Conservation (phyloP, 805 yeast genomes). For the Starmera amethionina region DNA sequence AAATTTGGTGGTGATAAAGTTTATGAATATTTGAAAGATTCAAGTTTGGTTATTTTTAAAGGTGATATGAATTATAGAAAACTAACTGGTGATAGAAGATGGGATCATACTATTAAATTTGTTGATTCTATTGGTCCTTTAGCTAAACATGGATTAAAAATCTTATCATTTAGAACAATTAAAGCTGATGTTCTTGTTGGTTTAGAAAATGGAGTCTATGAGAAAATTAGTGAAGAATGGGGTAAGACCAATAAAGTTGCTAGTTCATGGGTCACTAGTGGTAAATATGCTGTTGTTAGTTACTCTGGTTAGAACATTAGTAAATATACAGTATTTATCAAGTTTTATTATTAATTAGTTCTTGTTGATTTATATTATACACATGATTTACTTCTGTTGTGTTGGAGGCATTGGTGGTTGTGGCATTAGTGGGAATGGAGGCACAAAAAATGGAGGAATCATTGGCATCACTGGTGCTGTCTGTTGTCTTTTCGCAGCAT, state of each 20-base stretch:
- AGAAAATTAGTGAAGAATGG: constrained; percentile 54
- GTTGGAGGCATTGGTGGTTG: constrained; percentile 21
- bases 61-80: constrained; percentile 97
- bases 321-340: background rate
- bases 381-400: background rate
- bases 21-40: constrained; percentile 49
- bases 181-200: constrained; percentile 96
- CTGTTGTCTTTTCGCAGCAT: no score
- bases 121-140: constrained; percentile 57
- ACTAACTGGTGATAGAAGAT: constrained; percentile 79
- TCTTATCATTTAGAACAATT: constrained; percentile 80
- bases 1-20: constrained; percentile 50
- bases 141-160: constrained; percentile 49
- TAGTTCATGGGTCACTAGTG: constrained; percentile 77
- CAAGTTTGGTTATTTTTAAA: constrained; percentile 73
- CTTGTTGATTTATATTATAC: background rate
- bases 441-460: constrained; percentile 23
- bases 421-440: constrained; percentile 26
- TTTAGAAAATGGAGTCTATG: constrained; percentile 61
- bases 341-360: background rate
- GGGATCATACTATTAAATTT: constrained; percentile 82
- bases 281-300: constrained; percentile 89
- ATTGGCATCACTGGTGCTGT: constrained; percentile 10
- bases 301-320: constrained; percentile 31
- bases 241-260: constrained; percentile 51